Percentiles rank a stretch among this genome's conserved stretches.
Evolutionary conservation across 2,329 filamentous ascomycete species (phyloP).

Genomic region (Falciphora oryzae): DNA sequence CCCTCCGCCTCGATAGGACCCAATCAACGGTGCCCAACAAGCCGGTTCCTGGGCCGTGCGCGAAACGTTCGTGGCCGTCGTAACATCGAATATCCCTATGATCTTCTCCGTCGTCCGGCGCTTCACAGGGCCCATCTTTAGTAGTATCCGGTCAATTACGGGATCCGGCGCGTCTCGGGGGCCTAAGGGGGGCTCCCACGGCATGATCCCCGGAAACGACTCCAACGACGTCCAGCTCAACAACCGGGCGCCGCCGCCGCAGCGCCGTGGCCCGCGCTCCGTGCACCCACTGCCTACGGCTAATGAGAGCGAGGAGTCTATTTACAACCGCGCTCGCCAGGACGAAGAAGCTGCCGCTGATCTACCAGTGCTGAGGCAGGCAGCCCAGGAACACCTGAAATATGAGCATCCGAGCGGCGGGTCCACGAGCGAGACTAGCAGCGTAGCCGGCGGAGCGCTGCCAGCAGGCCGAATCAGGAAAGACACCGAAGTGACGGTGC

Average conservation of each 20-base stretch:
- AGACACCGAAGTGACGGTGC: neutral
- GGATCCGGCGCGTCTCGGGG: neutral
- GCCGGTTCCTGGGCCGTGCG: slow-evolving; percentile 32
- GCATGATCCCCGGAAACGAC: neutral
- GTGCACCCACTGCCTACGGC: neutral
- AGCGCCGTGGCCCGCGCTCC: neutral
- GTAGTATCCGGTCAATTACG: neutral
- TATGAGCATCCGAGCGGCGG: neutral
- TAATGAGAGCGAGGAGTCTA: slow-evolving; percentile 2
- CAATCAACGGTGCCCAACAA: slow-evolving; percentile 29
- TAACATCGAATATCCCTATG: slow-evolving; percentile 20
- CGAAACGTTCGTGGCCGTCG: slow-evolving; percentile 21
- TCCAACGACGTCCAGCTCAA: neutral
- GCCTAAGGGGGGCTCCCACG: neutral
- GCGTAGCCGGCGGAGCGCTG: neutral
- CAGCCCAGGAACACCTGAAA: neutral
- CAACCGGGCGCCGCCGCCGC: neutral
- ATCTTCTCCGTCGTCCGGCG: slow-evolving; percentile 17
- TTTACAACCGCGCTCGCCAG: neutral
- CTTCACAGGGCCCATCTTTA: neutral
- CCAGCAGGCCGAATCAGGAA: neutral
- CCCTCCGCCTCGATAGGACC: slow-evolving; percentile 21
- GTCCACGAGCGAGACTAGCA: neutral
- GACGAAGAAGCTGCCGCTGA: neutral
- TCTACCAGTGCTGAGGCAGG: neutral